Conservation (phyloP, 306 rosid genomes). For the Acacia confusa region DNA sequence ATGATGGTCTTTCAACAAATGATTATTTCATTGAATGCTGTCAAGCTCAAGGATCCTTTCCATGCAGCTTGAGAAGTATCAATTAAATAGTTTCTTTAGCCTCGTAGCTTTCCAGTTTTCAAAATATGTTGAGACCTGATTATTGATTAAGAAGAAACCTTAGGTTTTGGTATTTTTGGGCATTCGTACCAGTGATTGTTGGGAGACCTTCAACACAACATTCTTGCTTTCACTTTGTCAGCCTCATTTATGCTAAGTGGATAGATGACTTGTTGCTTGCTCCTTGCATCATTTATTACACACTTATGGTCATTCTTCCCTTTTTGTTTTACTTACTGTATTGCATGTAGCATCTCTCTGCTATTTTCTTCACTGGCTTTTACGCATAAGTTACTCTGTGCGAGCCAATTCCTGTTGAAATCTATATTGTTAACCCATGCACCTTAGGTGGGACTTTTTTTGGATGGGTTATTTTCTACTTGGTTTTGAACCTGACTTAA, state of each 20-base stretch:
- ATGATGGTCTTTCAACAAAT: conserved; percentile 10
- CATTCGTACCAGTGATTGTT: not conserved
- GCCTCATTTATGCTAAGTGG: conserved; percentile 16
- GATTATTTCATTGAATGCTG: not conserved
- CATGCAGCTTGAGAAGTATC: conserved; percentile 17
- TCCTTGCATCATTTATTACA: not conserved
- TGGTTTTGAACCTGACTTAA: conserved; percentile 8
- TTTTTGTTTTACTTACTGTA: not conserved
- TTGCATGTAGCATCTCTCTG: not conserved
- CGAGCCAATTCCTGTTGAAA: conserved; percentile 15
- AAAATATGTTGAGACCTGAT: not conserved
- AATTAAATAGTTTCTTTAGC: conserved; percentile 10
- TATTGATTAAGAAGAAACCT: not conserved
- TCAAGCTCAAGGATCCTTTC: conserved; percentile 19
- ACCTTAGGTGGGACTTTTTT: conserved; percentile 16
- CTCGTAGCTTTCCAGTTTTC: not conserved
- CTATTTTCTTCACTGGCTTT: not conserved
- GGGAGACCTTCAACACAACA: not conserved
- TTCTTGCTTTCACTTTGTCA: conserved; percentile 6
- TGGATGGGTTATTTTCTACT: conserved; percentile 13
- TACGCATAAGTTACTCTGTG: not conserved
- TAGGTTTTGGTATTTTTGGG: not conserved
- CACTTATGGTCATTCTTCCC: not conserved
- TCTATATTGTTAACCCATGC: conserved; percentile 3
- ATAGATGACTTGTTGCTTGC: conserved; percentile 2